Evolutionary conservation across 345 rosid genomes (phyloP).

Genomic region (Combretum micranthum): DNA sequence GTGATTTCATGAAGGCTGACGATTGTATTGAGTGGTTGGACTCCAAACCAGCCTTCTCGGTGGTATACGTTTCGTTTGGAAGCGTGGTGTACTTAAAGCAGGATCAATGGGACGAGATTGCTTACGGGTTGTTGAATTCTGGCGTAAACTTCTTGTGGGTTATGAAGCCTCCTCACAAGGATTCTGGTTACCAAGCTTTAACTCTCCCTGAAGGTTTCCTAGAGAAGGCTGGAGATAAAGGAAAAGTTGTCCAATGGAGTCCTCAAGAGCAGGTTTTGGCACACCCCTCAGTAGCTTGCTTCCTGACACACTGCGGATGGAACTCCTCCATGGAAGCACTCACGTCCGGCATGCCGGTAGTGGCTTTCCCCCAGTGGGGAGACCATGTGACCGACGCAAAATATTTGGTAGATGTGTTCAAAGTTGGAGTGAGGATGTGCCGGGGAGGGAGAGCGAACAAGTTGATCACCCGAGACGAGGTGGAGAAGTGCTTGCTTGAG

Average conservation of each 20-base stretch:
- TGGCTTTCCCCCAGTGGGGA: conserved; percentile 76
- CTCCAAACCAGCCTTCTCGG: conserved; percentile 45
- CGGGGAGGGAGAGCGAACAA: conserved; percentile 53
- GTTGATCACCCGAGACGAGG: conserved; percentile 54
- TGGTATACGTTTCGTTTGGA: conserved; percentile 77
- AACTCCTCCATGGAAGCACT: conserved; percentile 81
- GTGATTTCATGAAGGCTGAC: conserved; percentile 41
- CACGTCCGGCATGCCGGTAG: conserved; percentile 53
- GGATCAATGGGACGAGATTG: conserved; percentile 69
- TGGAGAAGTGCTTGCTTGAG: conserved; percentile 52
- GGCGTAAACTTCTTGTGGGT: conserved; percentile 73
- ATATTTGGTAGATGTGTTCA: conserved; percentile 53
- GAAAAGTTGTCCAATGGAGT: conserved; percentile 66
- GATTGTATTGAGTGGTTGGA: conserved; percentile 75
- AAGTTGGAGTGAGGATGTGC: conserved; percentile 56
- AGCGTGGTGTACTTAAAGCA: conserved; percentile 49
- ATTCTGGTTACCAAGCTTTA: conserved; percentile 18
- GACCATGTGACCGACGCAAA: conserved; percentile 78
- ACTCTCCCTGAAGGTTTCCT: conserved; percentile 58
- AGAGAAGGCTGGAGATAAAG: conserved; percentile 42
- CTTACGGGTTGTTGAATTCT: conserved; percentile 48
- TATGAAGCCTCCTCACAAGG: conserved; percentile 39
- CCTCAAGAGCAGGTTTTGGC: conserved; percentile 67
- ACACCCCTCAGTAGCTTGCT: conserved; percentile 64
- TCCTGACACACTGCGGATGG: conserved; percentile 94